Conservation (phyloP, 176 grass and related monocot species). For the Oryza australiensis region DNA sequence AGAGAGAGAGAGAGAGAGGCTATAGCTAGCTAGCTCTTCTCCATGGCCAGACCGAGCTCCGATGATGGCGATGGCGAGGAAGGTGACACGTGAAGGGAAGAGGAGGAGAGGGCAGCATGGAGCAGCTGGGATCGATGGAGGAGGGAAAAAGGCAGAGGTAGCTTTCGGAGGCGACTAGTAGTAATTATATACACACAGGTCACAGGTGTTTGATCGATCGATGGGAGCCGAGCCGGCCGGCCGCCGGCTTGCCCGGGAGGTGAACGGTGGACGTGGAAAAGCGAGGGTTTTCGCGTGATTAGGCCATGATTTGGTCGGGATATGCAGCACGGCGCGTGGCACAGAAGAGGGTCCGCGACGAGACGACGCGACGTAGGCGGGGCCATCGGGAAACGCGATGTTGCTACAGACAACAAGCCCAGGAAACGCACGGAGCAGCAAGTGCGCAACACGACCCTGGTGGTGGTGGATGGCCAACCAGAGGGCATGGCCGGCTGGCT, state of each 20-base stretch:
- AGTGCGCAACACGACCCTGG: background rate
- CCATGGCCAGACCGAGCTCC: background rate
- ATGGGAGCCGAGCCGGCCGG: background rate
- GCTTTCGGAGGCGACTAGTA: background rate
- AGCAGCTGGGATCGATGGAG: background rate
- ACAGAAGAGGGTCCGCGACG: background rate
- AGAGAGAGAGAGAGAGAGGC: background rate
- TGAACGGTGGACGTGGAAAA: constrained; percentile 7
- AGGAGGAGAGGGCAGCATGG: constrained; percentile 17
- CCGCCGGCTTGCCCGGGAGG: too few species aligned
- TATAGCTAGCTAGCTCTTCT: background rate
- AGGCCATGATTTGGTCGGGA: constrained; percentile 59
- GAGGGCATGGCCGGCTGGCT: background rate
- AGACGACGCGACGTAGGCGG: background rate
- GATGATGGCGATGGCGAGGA: constrained; percentile 9
- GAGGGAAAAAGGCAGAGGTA: constrained; percentile 6
- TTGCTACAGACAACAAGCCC: constrained; percentile 19
- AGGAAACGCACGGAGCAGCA: background rate
- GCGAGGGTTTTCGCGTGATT: constrained; percentile 40
- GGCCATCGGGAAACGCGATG: constrained; percentile 43
- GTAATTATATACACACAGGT: constrained; percentile 19
- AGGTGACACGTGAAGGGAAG: constrained; percentile 19
- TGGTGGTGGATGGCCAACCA: background rate
- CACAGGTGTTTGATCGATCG: background rate
- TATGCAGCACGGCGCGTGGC: constrained; percentile 17